Base-by-base conservation (phyloP, 2,329 filamentous ascomycete species). In the Aspergillus amoenus region DNA sequence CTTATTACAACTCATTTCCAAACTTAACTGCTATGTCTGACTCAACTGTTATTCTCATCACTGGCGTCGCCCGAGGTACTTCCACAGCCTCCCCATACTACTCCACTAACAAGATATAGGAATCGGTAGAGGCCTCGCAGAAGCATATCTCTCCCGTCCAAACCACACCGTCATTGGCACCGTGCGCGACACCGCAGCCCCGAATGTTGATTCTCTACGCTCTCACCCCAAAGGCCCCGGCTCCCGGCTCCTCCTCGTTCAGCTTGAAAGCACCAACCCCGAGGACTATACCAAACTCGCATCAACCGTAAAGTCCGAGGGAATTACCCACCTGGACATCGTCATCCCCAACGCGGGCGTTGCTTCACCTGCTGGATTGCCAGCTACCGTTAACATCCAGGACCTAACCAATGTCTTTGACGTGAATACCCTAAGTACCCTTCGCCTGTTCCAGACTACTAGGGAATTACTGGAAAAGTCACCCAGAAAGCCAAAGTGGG, bases 131-230 rank as follows among this genome's bases (percentile, higher is more conserved):
- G 46, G 34, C 18, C 52, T 55, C 22, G 13, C 24, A 1, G 22
- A 55, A 49, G 18, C 37, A 39, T 55, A 42, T 37, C 52, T 55
- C 34, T 21, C 27, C 9, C 52, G 52, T 0, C 39, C 52, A 15
- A 55, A 55, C 24, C 45, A 55, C 37, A 55, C 37, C 39, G 45
- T 49, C n/a, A 43, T 55, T n/a, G 52, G 44, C 13, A 55, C 37
- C 5, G 39, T 55, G 4, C 44, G 52, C 1, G n/a, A 48, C 37
- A 18, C 44, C 3, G 2, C 44, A 8, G 11, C 44, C 0, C 22
- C 22, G 1, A 30, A 3, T 17, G 4, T 17, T 2, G 6, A 24
- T 13, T 11, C 34, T 2, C 45, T 55, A 2, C 22, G 3, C 27
- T 21, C 39, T 4, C 27, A 32, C 48, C 9, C 22, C 5, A 43